These are phyloP conservation scores for Fusarium beomiforme DNA, from an alignment of 2,329 filamentous ascomycete species.

Conservation along the genomic window DNA sequence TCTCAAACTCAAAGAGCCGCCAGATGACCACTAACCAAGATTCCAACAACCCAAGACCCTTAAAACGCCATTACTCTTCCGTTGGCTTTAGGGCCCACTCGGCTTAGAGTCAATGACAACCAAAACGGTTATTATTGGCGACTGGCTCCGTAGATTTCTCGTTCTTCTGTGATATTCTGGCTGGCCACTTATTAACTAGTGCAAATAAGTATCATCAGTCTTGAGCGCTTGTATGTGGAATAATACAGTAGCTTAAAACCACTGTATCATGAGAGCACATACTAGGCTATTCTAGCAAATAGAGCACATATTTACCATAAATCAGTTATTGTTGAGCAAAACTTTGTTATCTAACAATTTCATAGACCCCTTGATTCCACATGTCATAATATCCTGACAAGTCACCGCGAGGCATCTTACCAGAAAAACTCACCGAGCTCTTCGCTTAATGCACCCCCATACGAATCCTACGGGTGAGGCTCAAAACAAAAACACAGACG, in stretches of 20 bases:
- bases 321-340: neutral
- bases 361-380: neutral
- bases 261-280: no score
- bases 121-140: neutral
- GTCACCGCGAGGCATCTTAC: conserved; percentile 15
- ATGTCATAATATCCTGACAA: conserved; percentile 20
- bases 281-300: no score
- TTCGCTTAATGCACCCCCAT: conserved; percentile 13
- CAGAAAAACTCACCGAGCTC: conserved; percentile 34
- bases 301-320: neutral
- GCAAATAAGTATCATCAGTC: neutral
- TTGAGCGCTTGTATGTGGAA: neutral
- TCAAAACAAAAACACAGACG: neutral
- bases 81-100: neutral
- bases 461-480: conserved; percentile 17
- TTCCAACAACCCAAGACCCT: conserved; percentile 23
- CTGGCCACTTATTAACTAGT: neutral
- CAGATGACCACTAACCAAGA: neutral
- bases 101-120: neutral
- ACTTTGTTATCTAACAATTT: neutral
- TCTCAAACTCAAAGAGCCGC: conserved; percentile 25
- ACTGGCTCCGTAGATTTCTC: neutral
- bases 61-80: conserved; percentile 16
- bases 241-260: no score
- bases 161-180: neutral